Evolutionary conservation across 116 monocot genomes (phyloP), one percentile per base, ranked within the genome.

Genomic region (Cymodocea nodosa): DNA sequence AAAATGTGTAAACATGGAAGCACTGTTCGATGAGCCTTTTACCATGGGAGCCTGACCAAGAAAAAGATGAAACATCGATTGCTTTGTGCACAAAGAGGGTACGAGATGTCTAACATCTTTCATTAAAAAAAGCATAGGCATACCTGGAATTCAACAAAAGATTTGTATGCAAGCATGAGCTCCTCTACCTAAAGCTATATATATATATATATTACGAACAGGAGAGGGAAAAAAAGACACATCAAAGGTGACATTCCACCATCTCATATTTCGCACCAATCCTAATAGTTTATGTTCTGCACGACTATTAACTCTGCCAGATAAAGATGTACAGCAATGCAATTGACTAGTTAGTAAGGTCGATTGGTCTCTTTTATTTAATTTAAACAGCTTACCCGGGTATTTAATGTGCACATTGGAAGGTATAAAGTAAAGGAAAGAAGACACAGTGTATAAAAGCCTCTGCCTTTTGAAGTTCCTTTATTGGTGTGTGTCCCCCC

Each of bases 141-240:
- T 51, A 7, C 23, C 23, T 25, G 65, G 50, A 65, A 49, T 65
- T 65, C 65, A 65, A 23, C 25, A 65, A 49, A 65, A 60, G 50
- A 23, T 23, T 18, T 25, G 50, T 51, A 49, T 24, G 65, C 65
- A 65, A 50, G 16, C 23, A 65, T 65, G 25, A 50, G 17, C 23
- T 15, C 25, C 51, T 65, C 60, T 60, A 37, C 20, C 62, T 23
- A 50, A 35, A n/a, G 37, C n/a, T n/a, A n/a, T n/a, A 37, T 37
- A 20, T 65, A 5, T 50, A 44, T 25, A 19, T 51, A 20, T 19
- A 1, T 35, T 40, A 48, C 17, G 13, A 63, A 4, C 59, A 24
- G 59, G 34, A 59, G 22, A 23, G 39, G 9, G n/a, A 37, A 62
- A 18, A 37, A 17, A n/a, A n/a, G n/a, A 39, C 35, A 62, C 19